These are phyloP conservation scores for Eimeria necatrix DNA, from an alignment of 169 alveolate genomes.

Conservation along the genomic window DNA sequence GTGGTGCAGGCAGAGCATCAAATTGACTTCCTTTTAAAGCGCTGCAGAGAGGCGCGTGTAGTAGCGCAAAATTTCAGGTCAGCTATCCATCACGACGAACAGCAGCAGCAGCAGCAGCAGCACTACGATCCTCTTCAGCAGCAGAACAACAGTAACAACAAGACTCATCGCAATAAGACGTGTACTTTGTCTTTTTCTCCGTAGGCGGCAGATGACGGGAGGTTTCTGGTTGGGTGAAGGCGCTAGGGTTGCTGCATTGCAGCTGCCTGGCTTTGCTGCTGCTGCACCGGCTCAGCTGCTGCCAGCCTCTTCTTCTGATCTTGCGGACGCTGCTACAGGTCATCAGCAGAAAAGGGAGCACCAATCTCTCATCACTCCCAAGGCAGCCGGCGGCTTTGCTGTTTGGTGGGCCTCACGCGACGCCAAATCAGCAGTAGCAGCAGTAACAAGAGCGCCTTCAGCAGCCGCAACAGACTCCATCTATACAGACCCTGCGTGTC, in stretches of 20 bases:
- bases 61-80: not conserved
- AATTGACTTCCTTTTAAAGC: not conserved
- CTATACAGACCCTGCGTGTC: not conserved
- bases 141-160: not conserved
- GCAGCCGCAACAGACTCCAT: not conserved
- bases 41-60: not conserved
- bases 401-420: not conserved
- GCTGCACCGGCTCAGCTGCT: not conserved
- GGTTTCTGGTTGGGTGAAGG: not conserved
- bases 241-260: conserved; percentile 10
- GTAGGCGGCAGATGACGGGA: not conserved
- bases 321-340: conserved; percentile 23
- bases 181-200: not conserved
- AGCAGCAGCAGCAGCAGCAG: conserved; percentile 15
- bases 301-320: conserved; percentile 38
- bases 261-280: not conserved
- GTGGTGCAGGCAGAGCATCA: not conserved
- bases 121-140: not conserved
- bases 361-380: not conserved
- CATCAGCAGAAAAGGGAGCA: not conserved
- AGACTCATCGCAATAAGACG: not conserved
- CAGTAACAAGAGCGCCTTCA: conserved; percentile 1
- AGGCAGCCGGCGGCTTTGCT: not conserved
- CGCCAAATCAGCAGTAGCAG: conserved; percentile 25
- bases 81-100: not conserved